A percentile compares a stretch with the other conserved stretches of the same genome.
phyloP scores from a whole-genome alignment of 495 filamentous ascomycete genomes.

The Penicillium roqueforti region DNA sequence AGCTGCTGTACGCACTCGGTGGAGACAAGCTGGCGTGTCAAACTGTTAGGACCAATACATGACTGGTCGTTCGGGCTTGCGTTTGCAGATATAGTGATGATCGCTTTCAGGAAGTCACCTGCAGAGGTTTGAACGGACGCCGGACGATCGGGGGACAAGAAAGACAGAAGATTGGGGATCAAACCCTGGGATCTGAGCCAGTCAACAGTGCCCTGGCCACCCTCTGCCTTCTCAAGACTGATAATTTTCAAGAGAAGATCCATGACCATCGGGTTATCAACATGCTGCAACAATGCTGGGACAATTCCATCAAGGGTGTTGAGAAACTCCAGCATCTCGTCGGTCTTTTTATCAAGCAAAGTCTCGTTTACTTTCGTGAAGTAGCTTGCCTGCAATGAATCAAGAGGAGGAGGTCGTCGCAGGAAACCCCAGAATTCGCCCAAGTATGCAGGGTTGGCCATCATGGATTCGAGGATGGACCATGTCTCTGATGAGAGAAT shows the following conservation, averaged over 20 bases:
- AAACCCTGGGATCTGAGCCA: constrained; percentile 91
- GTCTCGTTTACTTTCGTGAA: constrained; percentile 99
- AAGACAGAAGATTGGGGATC: constrained; percentile 84
- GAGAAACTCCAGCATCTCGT: constrained; percentile 88
- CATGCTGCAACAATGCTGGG: constrained; percentile 81
- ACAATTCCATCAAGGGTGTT: constrained; percentile 78
- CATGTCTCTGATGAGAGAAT: constrained; percentile 93
- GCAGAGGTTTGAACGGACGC: constrained; percentile 92
- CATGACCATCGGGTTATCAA: constrained; percentile 99
- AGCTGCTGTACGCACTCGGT: constrained; percentile 74
- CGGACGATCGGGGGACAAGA: constrained; percentile 74
- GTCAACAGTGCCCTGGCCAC: constrained; percentile 90
- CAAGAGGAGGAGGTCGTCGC: constrained; percentile 71
- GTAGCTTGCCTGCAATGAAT: constrained; percentile 90
- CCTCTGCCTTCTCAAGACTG: constrained; percentile 88
- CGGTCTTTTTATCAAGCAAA: constrained; percentile 93
- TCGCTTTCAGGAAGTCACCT: constrained; percentile 96
- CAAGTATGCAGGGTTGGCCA: constrained; percentile 74
- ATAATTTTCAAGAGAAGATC: constrained; percentile 96
- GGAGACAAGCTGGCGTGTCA: constrained; percentile 95
- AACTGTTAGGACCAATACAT: constrained; percentile 95
- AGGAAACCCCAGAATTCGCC: constrained; percentile 89
- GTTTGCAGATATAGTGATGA: constrained; percentile 98
- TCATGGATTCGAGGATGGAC: constrained; percentile 88
- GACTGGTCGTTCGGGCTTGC: constrained; percentile 96